Evolutionary conservation across 768 basidiomycete genomes (phyloP).

Genomic region (Solioccasus polychromus): DNA sequence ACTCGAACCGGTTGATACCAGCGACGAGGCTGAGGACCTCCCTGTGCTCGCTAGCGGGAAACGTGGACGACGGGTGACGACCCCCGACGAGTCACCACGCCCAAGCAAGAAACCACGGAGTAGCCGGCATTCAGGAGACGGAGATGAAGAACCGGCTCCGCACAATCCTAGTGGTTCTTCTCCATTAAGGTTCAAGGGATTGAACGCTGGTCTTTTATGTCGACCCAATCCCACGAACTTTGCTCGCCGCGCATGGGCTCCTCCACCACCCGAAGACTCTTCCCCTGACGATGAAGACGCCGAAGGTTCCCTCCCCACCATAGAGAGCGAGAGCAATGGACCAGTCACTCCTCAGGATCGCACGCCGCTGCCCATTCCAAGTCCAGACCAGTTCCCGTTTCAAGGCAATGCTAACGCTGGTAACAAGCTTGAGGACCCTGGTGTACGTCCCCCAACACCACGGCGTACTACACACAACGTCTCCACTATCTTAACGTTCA

Average conservation of each 20-base stretch:
- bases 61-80: constrained; percentile 18
- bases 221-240: constrained; percentile 62
- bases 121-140: constrained; percentile 15
- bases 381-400: constrained; percentile 27
- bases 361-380: constrained; percentile 40
- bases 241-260: constrained; percentile 57
- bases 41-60: constrained; percentile 19
- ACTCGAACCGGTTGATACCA: constrained; percentile 14
- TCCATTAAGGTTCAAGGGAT: constrained; percentile 27
- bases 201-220: constrained; percentile 48
- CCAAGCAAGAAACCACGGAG: constrained; percentile 27
- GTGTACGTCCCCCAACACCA: constrained; percentile 24
- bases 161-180: constrained; percentile 25
- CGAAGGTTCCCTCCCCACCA: constrained; percentile 32
- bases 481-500: constrained; percentile 49
- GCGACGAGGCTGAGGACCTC: constrained; percentile 10
- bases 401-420: constrained; percentile 14
- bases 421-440: constrained; percentile 21
- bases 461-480: constrained; percentile 16
- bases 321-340: constrained; percentile 47
- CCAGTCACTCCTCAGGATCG: constrained; percentile 61
- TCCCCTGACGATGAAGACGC: constrained; percentile 30
- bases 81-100: constrained; percentile 24
- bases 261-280: constrained; percentile 37
- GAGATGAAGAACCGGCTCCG: constrained; percentile 28